Conservation (phyloP, 306 rosid species). For the Corylus americana region DNA sequence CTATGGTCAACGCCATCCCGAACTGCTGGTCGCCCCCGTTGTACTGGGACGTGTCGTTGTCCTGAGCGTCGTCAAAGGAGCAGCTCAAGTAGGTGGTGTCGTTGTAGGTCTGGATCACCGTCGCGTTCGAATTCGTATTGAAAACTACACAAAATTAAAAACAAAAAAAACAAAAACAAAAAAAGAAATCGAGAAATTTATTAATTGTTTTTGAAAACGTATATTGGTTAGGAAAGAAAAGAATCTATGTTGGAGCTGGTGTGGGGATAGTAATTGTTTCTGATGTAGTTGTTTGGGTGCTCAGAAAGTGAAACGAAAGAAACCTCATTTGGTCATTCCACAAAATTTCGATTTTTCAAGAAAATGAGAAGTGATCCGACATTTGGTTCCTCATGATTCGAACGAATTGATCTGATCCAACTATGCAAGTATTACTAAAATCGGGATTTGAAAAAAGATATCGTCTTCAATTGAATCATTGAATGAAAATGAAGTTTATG, state of each 20-base stretch:
- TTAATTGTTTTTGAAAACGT: background rate
- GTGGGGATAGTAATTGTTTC: background rate
- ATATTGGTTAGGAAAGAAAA: constrained; percentile 5
- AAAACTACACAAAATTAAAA: constrained; percentile 46
- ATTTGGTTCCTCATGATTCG: too few relatives aligned
- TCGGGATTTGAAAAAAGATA: background rate
- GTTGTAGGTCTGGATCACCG: constrained; percentile 81
- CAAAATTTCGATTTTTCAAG: background rate
- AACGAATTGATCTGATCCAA: too few relatives aligned
- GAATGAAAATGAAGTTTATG: background rate
- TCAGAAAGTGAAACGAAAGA: background rate
- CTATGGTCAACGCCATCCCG: constrained; percentile 46
- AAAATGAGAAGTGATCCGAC: background rate
- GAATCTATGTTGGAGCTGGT: background rate
- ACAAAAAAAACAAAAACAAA: background rate
- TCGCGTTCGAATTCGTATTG: constrained; percentile 67
- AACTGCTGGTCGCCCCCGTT: constrained; percentile 32
- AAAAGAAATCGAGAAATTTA: background rate
- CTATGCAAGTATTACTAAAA: too few relatives aligned
- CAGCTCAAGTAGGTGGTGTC: constrained; percentile 55
- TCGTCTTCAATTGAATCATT: background rate
- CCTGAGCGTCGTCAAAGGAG: constrained; percentile 50
- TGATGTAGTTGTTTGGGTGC: too few relatives aligned
- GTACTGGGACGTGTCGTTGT: constrained; percentile 50
- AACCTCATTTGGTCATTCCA: background rate